Evolutionary conservation across 805 yeast genomes (phyloP).

Genomic region (Myxozyma nipponensis): DNA sequence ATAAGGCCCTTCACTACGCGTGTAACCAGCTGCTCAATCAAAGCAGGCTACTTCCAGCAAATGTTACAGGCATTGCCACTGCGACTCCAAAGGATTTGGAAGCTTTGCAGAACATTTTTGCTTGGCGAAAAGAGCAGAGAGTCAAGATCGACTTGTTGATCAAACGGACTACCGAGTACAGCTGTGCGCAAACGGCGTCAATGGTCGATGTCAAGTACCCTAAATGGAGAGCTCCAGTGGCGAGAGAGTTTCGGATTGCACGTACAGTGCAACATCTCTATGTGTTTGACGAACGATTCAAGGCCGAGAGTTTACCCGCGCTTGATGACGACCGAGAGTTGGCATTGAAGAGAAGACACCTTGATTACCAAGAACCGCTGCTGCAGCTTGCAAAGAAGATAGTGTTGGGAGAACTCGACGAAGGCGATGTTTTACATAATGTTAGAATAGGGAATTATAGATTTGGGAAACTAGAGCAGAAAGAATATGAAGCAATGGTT

Average conservation of each 20-base stretch:
- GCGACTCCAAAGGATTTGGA: neutral
- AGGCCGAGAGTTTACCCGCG: constrained; percentile 7
- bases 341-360: constrained; percentile 3
- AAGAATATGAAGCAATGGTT: neutral
- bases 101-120: constrained; percentile 6
- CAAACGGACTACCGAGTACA: neutral
- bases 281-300: neutral
- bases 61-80: neutral
- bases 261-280: neutral
- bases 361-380: constrained; percentile 19
- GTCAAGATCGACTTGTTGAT: constrained; percentile 16
- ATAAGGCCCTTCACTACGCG: constrained; percentile 6
- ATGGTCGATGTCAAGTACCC: constrained; percentile 1
- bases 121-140: constrained; percentile 17
- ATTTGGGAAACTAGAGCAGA: constrained; percentile 1
- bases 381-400: constrained; percentile 14
- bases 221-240: constrained; percentile 11
- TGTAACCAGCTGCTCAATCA: constrained; percentile 2
- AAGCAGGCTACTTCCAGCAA: neutral
- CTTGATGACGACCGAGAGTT: constrained; percentile 3
- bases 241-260: constrained; percentile 8
- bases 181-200: neutral
- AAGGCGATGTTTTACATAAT: constrained; percentile 2
- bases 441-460: constrained; percentile 2
- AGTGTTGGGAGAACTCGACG: constrained; percentile 4